Evolutionary conservation across 768 basidiomycete genomes (phyloP).

Genomic region (Boletus patriciae): DNA sequence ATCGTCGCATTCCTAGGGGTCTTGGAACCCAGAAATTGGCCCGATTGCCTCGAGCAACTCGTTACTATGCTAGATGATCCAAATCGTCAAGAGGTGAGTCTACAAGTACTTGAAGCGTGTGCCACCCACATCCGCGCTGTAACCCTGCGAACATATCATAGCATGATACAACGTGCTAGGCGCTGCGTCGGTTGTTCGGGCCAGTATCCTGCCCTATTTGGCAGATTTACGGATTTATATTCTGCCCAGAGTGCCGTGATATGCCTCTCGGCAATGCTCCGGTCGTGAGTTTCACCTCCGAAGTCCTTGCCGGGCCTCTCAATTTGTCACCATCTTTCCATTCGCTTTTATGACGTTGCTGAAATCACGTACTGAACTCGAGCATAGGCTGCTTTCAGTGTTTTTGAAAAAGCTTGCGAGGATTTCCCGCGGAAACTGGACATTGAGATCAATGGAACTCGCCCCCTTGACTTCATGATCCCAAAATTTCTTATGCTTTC

Average conservation of each 20-base stretch:
- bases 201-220: background rate
- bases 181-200: conserved; percentile 11
- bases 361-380: conserved; percentile 17
- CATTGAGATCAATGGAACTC: conserved; percentile 88
- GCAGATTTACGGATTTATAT: conserved; percentile 2
- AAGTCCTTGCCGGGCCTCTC: background rate
- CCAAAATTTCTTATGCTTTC: conserved; percentile 91
- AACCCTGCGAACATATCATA: background rate
- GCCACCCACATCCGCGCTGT: background rate
- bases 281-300: background rate
- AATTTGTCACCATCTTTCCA: background rate
- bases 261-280: background rate
- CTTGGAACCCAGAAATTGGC: conserved; percentile 91
- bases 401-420: conserved; percentile 93
- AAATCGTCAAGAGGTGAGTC: conserved; percentile 83
- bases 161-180: background rate
- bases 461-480: conserved; percentile 94
- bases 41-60: conserved; percentile 87
- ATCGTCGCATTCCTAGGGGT: conserved; percentile 87
- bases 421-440: conserved; percentile 96
- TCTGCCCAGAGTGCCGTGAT: conserved; percentile 7
- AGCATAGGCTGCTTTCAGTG: conserved; percentile 83
- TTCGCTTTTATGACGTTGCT: background rate
- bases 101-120: background rate
- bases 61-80: conserved; percentile 79